These are phyloP conservation scores for Voacanga thouarsii DNA, from an alignment of 257 asterid species.

Conservation along the genomic window DNA sequence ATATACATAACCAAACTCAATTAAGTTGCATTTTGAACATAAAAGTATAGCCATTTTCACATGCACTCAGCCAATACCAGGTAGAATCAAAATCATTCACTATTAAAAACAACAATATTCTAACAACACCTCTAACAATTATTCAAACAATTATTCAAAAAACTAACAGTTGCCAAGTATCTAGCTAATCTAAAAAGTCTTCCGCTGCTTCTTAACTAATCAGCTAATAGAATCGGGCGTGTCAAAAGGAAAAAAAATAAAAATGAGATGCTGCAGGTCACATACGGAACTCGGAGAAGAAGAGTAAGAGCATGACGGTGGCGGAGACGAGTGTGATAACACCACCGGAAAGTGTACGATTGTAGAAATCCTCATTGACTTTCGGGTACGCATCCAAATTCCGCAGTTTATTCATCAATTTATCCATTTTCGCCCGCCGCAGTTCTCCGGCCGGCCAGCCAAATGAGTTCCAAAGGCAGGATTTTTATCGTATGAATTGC, in stretches of 20 bases:
- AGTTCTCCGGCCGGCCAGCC: neutral
- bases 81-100: neutral
- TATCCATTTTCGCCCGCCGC: constrained; percentile 38
- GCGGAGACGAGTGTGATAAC: constrained; percentile 75
- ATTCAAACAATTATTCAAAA: neutral
- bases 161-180: neutral
- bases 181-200: neutral
- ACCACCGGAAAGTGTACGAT: constrained; percentile 92
- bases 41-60: neutral
- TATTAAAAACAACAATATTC: neutral
- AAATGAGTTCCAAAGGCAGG: constrained; percentile 4
- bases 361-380: constrained; percentile 92
- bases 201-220: neutral
- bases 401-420: constrained; percentile 60
- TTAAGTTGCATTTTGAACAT: neutral
- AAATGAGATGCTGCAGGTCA: neutral
- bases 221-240: too few relatives aligned
- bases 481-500: neutral
- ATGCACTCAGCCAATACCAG: neutral
- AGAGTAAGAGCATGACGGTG: constrained; percentile 60
- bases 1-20: neutral
- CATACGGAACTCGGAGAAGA: constrained; percentile 90
- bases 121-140: neutral
- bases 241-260: neutral
- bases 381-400: constrained; percentile 95